Conservation (phyloP, 108 stramenopile genomes). For the Hondaea fermentalgiana region DNA sequence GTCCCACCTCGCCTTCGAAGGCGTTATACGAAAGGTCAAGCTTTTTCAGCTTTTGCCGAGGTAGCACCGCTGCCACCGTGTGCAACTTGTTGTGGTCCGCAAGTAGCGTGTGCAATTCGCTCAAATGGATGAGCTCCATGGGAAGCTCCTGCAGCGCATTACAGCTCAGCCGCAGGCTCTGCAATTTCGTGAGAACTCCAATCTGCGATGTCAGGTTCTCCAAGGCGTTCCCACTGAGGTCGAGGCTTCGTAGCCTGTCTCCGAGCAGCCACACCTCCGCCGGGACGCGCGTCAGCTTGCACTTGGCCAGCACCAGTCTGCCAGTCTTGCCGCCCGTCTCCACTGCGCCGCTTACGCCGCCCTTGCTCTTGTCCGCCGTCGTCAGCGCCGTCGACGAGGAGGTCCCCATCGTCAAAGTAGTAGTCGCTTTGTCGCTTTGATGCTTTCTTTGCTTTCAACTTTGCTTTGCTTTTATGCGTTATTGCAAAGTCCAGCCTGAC, state of each 20-base stretch:
- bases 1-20: not conserved
- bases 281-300: not conserved
- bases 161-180: not conserved
- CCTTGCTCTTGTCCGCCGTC: not conserved
- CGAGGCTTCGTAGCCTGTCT: not conserved
- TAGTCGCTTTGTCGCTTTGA: no score
- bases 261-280: constrained; percentile 12
- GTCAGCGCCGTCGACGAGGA: not conserved
- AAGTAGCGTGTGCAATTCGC: not conserved
- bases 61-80: not conserved
- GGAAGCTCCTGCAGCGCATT: not conserved
- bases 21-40: not conserved
- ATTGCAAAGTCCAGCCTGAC: no score
- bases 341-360: not conserved
- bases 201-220: not conserved
- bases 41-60: not conserved
- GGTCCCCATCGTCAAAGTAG: not conserved
- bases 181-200: not conserved
- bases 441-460: no score
- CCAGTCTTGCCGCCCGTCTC: not conserved
- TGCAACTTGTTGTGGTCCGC: not conserved
- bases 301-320: not conserved
- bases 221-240: not conserved
- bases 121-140: not conserved
- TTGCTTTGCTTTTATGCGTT: no score